Evolutionary conservation across 148 eudicot species (phyloP), one percentile per base, ranked within the genome.

Genomic region (Cornus controversa): DNA sequence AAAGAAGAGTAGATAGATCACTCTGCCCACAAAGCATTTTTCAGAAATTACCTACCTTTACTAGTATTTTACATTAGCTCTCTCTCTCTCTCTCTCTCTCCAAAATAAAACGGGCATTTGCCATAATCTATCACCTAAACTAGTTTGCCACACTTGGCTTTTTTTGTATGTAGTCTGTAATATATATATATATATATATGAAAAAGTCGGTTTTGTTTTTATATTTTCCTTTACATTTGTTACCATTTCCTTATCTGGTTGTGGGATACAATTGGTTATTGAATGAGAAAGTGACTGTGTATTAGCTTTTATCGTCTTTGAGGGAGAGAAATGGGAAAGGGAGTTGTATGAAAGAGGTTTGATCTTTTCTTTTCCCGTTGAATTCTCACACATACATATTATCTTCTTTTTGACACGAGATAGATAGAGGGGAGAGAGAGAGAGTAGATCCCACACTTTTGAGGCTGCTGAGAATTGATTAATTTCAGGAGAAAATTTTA

Each of bases 391-490:
- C n/a, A n/a, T n/a, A n/a, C n/a, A n/a, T n/a, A n/a, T n/a, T n/a
- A n/a, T n/a, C n/a, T n/a, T n/a, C n/a, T n/a, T n/a, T n/a, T n/a
- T n/a, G n/a, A n/a, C n/a, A n/a, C n/a, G n/a, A n/a, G n/a, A n/a
- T n/a, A n/a, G n/a, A n/a, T n/a, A n/a, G 5, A 7, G 0, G 8
- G 5, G 10, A 42, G 50, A 42, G 50, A 42, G 50, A 42, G 50
- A 40, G 45, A 40, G 45, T 40, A 40, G 45, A 40, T 40, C 45
- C 45, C 45, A 40, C 45, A 1, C 84, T 84, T 83, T 81, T 81
- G 84, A 28, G 75, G 80, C 85, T 82, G 76, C 79, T 84, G 67
- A 73, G 75, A 76, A 76, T 81, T 83, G 72, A 79, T 79, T 71
- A 69, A 50, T 45, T 6, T 73, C 45, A 63, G 27, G 22, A n/a